Evolutionary conservation across 371 early-diverging fungal species (phyloP).

Genomic region (Rhizoclosmatium hyalinum): DNA sequence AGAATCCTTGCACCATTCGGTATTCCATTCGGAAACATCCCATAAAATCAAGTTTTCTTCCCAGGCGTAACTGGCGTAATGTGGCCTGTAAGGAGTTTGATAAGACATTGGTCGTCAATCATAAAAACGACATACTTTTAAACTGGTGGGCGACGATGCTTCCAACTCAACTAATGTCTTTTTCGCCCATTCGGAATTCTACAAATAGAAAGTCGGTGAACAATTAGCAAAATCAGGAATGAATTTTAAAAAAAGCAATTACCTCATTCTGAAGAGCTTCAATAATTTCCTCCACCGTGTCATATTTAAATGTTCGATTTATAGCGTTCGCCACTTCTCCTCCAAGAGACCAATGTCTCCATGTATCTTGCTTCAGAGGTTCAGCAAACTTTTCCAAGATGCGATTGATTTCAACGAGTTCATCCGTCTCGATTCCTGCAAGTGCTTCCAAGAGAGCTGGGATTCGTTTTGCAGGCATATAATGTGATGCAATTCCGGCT

Average conservation of each 20-base stretch:
- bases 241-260: not conserved
- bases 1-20: slow-evolving; percentile 77
- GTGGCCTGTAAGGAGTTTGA: slow-evolving; percentile 76
- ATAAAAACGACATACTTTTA: slow-evolving; percentile 63
- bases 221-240: not conserved
- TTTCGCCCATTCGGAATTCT: slow-evolving; percentile 70
- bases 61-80: slow-evolving; percentile 79
- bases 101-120: not conserved
- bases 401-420: slow-evolving; percentile 83
- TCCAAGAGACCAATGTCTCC: slow-evolving; percentile 60
- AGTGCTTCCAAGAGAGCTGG: slow-evolving; percentile 81
- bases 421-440: slow-evolving; percentile 80
- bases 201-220: not conserved
- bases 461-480: slow-evolving; percentile 85
- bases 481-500: slow-evolving; percentile 95
- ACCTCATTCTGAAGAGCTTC: slow-evolving; percentile 73
- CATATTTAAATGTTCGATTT: slow-evolving; percentile 81
- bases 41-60: slow-evolving; percentile 71
- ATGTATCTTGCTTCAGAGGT: slow-evolving; percentile 33
- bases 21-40: slow-evolving; percentile 90
- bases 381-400: slow-evolving; percentile 86
- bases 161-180: slow-evolving; percentile 72
- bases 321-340: slow-evolving; percentile 76
- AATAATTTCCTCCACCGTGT: slow-evolving; percentile 82
- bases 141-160: slow-evolving; percentile 83